These are phyloP conservation scores for Penicillium polonicum DNA, from an alignment of 2,329 filamentous ascomycete species.

Conservation along the genomic window DNA sequence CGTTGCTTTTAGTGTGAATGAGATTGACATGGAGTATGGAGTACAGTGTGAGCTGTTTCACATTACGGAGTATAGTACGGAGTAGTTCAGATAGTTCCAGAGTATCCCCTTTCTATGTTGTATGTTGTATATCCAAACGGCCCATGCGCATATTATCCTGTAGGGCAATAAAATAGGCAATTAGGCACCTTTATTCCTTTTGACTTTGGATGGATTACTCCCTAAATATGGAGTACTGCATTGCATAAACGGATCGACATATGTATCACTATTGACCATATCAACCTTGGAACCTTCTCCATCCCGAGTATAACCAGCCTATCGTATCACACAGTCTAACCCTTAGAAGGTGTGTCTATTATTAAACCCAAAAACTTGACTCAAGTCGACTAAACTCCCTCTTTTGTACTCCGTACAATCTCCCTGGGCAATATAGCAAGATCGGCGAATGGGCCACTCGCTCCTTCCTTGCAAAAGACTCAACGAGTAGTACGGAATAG, in stretches of 20 bases:
- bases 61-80: neutral
- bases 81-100: neutral
- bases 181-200: neutral
- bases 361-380: neutral
- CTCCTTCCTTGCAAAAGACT: neutral
- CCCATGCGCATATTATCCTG: constrained; percentile 7
- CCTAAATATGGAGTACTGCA: neutral
- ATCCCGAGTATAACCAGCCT: neutral
- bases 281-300: neutral
- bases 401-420: neutral
- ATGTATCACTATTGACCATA: neutral
- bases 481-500: neutral
- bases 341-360: neutral
- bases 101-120: neutral
- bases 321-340: neutral
- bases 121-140: neutral
- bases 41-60: neutral
- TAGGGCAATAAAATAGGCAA: constrained; percentile 6
- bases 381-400: neutral
- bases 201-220: neutral
- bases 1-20: neutral
- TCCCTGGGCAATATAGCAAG: neutral
- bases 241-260: constrained; percentile 2
- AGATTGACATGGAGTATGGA: neutral
- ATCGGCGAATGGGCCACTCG: neutral